phyloP scores from a whole-genome alignment of 306 rosid genomes.

The Prunus davidiana region DNA sequence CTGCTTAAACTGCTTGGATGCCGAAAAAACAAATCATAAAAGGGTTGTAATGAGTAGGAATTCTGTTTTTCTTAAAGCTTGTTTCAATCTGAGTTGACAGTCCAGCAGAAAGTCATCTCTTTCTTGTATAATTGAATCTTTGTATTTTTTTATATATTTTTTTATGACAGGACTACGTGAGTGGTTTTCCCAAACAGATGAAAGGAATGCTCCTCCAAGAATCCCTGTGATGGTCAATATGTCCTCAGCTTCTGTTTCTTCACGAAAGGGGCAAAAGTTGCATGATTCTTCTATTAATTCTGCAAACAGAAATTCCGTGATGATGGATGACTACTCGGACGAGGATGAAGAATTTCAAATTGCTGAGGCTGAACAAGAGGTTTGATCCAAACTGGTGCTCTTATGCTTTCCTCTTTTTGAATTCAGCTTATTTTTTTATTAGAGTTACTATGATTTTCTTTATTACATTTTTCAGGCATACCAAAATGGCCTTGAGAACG shows the following conservation, averaged over 20 bases:
- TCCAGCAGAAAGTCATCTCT: conserved; percentile 1
- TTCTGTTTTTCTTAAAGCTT: background rate
- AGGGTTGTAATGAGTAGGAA: background rate
- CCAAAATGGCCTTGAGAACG: conserved; percentile 52
- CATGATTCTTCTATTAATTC: conserved; percentile 59
- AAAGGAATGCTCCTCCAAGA: conserved; percentile 91
- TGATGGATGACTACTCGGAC: conserved; percentile 95
- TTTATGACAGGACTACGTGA: conserved; percentile 78
- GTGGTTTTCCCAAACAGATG: conserved; percentile 95
- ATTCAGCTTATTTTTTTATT: background rate
- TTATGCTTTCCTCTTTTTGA: conserved; percentile 8
- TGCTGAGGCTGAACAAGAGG: conserved; percentile 88
- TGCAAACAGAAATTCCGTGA: conserved; percentile 69
- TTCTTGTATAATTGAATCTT: background rate
- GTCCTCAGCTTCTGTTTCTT: conserved; percentile 76
- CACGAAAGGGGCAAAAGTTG: conserved; percentile 61
- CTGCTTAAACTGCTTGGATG: background rate
- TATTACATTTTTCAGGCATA: conserved; percentile 45
- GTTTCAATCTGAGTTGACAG: background rate
- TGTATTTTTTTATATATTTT: background rate
- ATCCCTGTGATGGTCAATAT: conserved; percentile 99
- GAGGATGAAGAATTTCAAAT: conserved; percentile 96
- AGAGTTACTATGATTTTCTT: background rate
- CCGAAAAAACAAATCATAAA: background rate
- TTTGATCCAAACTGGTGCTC: conserved; percentile 29